Percentiles rank a stretch among this genome's conserved stretches.
phyloP scores from a whole-genome alignment of 108 stramenopile species.

The Schizochytrium sp. region DNA sequence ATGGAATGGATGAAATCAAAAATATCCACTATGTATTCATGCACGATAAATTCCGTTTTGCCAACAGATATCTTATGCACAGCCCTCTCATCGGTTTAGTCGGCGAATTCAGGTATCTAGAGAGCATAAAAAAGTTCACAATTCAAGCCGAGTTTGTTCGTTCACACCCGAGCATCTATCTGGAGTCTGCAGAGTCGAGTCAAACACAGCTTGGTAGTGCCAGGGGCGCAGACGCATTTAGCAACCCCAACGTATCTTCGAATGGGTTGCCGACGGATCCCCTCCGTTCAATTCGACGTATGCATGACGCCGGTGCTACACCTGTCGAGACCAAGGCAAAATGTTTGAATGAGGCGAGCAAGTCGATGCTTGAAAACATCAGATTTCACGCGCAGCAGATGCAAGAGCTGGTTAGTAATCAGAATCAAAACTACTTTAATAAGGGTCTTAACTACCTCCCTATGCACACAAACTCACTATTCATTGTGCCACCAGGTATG shows the following conservation, averaged over 20 bases:
- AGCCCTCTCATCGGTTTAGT: not conserved
- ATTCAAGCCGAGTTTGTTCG: constrained; percentile 5
- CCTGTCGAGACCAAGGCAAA: not conserved
- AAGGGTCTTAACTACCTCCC: not conserved
- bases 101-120: not conserved
- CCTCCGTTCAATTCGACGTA: not conserved
- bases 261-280: not conserved
- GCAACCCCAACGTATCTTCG: not conserved
- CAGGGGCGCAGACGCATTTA: not conserved
- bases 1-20: not conserved
- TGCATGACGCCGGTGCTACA: not conserved
- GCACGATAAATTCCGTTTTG: not conserved
- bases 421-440: not conserved
- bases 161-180: not conserved
- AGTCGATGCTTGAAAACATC: not conserved
- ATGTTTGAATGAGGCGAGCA: not conserved
- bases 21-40: not conserved
- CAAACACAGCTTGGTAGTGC: not conserved
- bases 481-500: not conserved
- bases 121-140: not conserved
- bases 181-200: not conserved
- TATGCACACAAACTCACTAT: not conserved
- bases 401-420: not conserved
- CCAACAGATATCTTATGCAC: not conserved
- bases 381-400: not conserved